Percentiles rank a stretch among this genome's conserved stretches.
These are phyloP conservation scores for Sonneratia alba DNA, from an alignment of 345 rosid genomes.

Conservation along the genomic window DNA sequence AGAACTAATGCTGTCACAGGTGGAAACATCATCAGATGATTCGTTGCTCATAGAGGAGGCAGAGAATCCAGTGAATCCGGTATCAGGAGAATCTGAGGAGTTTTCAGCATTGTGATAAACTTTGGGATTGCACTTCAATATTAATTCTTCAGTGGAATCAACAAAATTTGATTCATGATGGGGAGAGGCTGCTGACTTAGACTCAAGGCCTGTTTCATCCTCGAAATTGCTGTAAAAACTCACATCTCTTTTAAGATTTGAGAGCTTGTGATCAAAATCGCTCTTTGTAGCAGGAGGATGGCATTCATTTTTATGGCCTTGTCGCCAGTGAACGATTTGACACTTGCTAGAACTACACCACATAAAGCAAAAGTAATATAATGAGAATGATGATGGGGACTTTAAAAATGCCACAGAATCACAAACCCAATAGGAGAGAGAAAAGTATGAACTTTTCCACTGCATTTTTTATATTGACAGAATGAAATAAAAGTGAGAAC, in stretches of 20 bases:
- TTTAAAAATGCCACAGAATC: background rate
- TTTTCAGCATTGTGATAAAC: slow-evolving; percentile 33
- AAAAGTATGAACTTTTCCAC: background rate
- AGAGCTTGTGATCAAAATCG: slow-evolving; percentile 21
- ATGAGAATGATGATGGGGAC: slow-evolving; percentile 7
- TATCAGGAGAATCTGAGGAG: slow-evolving; percentile 44
- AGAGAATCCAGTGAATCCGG: slow-evolving; percentile 74
- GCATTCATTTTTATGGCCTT: slow-evolving; percentile 92
- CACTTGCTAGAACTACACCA: slow-evolving; percentile 70
- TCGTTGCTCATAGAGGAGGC: slow-evolving; percentile 36
- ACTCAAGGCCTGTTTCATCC: slow-evolving; percentile 18
- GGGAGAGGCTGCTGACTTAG: slow-evolving; percentile 14
- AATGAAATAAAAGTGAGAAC: background rate
- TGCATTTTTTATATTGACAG: background rate
- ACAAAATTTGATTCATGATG: slow-evolving; percentile 4
- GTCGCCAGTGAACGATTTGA: slow-evolving; percentile 91
- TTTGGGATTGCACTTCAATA: slow-evolving; percentile 24
- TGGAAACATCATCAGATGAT: slow-evolving; percentile 67
- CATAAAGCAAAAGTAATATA: slow-evolving; percentile 12
- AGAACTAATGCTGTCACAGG: slow-evolving; percentile 53
- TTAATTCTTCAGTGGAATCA: slow-evolving; percentile 24
- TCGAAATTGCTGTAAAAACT: slow-evolving; percentile 14
- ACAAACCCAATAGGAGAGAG: background rate
- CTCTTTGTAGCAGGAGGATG: slow-evolving; percentile 36
- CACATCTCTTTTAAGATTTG: slow-evolving; percentile 20